Percentiles rank a stretch among this genome's conserved stretches.
Conservation (phyloP, 768 basidiomycete species). For the Nidularia pulvinata region DNA sequence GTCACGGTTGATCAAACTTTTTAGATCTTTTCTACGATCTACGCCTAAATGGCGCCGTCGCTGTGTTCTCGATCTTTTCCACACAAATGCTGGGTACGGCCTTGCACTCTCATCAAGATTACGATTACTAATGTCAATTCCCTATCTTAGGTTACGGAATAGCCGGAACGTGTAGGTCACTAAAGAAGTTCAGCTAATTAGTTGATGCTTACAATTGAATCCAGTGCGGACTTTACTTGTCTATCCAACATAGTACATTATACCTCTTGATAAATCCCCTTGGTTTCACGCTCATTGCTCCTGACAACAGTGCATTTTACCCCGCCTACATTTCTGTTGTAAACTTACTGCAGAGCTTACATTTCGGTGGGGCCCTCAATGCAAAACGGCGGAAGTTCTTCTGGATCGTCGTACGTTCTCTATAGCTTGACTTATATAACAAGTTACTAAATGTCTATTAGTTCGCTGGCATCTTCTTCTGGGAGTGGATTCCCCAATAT, state of each 20-base stretch:
- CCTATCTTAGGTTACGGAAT: slow-evolving; percentile 12
- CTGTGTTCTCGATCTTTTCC: slow-evolving; percentile 56
- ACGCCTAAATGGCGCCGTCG: slow-evolving; percentile 44
- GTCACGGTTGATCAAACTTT: background rate
- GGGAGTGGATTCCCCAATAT: slow-evolving; percentile 33
- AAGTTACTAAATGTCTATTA: background rate
- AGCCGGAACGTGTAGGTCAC: slow-evolving; percentile 14
- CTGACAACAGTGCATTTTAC: slow-evolving; percentile 39
- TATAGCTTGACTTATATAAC: background rate
- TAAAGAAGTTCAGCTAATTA: background rate
- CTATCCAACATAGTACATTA: slow-evolving; percentile 47
- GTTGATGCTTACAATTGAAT: background rate
- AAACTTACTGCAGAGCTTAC: slow-evolving; percentile 50
- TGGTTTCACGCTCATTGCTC: no score
- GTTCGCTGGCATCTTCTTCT: slow-evolving; percentile 30
- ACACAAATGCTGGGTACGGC: slow-evolving; percentile 38
- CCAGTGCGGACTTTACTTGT: slow-evolving; percentile 47
- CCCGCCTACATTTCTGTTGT: slow-evolving; percentile 52
- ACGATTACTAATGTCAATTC: background rate
- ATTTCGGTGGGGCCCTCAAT: slow-evolving; percentile 49
- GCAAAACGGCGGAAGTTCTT: slow-evolving; percentile 50
- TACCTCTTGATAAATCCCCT: background rate
- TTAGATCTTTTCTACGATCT: slow-evolving; percentile 53
- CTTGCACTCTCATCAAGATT: background rate
- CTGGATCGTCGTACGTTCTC: slow-evolving; percentile 47